These are phyloP conservation scores for Strigomonas culicis DNA, from an alignment of 208 protist genomes.

Conservation along the genomic window DNA sequence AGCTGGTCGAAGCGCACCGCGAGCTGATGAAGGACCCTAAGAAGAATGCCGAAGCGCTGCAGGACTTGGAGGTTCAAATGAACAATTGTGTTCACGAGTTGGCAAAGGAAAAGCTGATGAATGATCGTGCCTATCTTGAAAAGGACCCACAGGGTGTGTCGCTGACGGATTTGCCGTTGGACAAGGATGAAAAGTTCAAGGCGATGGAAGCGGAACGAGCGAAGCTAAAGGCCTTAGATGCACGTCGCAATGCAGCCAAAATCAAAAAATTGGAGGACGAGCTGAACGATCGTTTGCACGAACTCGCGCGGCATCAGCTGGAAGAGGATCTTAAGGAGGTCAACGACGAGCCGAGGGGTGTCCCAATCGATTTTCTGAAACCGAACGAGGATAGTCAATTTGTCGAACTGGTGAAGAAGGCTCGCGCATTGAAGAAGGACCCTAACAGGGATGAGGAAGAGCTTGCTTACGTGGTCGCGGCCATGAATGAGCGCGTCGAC, in stretches of 20 bases:
- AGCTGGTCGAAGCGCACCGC: constrained; percentile 44
- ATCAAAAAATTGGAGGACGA: constrained; percentile 54
- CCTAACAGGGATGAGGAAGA: constrained; percentile 19
- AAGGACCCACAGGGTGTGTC: constrained; percentile 52
- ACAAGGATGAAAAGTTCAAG: constrained; percentile 50
- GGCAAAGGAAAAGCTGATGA: constrained; percentile 29
- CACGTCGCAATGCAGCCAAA: constrained; percentile 30
- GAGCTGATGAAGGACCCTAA: constrained; percentile 23
- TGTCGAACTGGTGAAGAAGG: constrained; percentile 23
- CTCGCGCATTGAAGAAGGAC: constrained; percentile 37
- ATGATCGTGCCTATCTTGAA: constrained; percentile 31
- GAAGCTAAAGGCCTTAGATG: constrained; percentile 52
- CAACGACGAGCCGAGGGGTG: constrained; percentile 29
- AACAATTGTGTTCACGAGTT: constrained; percentile 37
- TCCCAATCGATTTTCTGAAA: constrained; percentile 53
- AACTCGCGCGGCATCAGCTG: constrained; percentile 47
- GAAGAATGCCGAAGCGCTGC: constrained; percentile 20
- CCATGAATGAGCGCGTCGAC: constrained; percentile 45
- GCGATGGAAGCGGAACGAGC: constrained; percentile 55
- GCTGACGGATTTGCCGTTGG: constrained; percentile 44
- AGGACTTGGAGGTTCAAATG: constrained; percentile 23
- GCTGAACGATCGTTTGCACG: constrained; percentile 45
- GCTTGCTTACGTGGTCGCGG: constrained; percentile 32
- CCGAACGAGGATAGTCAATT: constrained; percentile 58
- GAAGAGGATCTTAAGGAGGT: constrained; percentile 48